phyloP scores from a whole-genome alignment of 176 grass and related monocot genomes.

The Luzula sylvatica region DNA sequence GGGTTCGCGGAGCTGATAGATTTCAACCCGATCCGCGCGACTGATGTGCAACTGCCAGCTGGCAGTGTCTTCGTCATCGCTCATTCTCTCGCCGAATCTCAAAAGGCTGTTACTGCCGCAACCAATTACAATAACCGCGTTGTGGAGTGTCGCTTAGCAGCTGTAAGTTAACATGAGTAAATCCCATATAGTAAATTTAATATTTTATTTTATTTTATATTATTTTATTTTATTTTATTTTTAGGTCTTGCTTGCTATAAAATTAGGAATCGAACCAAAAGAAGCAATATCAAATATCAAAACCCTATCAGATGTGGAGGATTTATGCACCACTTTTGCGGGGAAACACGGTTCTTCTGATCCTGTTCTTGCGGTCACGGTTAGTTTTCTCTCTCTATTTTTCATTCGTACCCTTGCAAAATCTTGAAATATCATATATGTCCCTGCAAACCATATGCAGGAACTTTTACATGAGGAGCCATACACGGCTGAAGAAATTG shows the following conservation, averaged over 20 bases:
- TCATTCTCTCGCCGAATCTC: slow-evolving; percentile 88
- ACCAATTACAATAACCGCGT: slow-evolving; percentile 97
- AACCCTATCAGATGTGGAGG: slow-evolving; percentile 84
- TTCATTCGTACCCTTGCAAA: not conserved
- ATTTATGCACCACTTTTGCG: slow-evolving; percentile 61
- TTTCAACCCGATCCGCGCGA: slow-evolving; percentile 92
- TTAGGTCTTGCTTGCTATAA: slow-evolving; percentile 85
- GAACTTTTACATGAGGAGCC: slow-evolving; percentile 65
- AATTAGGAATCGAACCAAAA: slow-evolving; percentile 58
- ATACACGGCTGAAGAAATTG: slow-evolving; percentile 67
- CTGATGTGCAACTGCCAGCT: slow-evolving; percentile 66
- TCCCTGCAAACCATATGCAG: slow-evolving; percentile 15
- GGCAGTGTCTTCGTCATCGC: slow-evolving; percentile 93
- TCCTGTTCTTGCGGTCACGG: slow-evolving; percentile 72
- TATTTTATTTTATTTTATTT: too few species aligned
- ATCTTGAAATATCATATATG: not conserved
- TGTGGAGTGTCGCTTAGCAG: slow-evolving; percentile 71
- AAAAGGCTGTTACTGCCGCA: slow-evolving; percentile 93
- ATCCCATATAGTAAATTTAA: too few species aligned
- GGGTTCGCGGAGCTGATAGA: slow-evolving; percentile 97
- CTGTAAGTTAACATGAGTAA: slow-evolving; percentile 33
- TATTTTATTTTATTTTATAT: too few species aligned
- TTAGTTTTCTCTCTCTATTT: slow-evolving; percentile 9
- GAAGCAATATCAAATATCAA: slow-evolving; percentile 53
- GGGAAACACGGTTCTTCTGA: slow-evolving; percentile 63